phyloP scores from a whole-genome alignment of 305 asterid species.

The Withania somnifera region DNA sequence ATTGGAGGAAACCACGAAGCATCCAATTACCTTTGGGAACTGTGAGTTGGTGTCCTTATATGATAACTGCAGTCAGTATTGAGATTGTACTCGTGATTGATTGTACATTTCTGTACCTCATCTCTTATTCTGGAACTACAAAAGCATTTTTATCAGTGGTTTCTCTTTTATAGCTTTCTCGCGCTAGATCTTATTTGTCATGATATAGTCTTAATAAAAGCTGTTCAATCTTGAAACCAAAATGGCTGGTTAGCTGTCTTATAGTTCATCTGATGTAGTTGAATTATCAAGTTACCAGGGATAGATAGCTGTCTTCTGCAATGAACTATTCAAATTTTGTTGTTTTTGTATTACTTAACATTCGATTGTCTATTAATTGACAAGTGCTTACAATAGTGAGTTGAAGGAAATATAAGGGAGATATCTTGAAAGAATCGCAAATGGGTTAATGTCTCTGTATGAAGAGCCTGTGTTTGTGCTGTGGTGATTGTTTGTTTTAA shows the following conservation, averaged over 20 bases:
- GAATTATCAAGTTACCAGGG: background rate
- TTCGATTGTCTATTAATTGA: background rate
- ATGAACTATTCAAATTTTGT: background rate
- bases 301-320: background rate
- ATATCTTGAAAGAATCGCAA: background rate
- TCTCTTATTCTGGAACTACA: background rate
- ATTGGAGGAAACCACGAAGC: constrained; percentile 98
- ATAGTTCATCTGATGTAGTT: background rate
- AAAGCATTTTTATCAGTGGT: background rate
- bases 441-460: background rate
- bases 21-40: constrained; percentile 95
- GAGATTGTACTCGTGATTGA: background rate
- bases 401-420: background rate
- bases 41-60: constrained; percentile 40
- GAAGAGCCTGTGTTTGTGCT: background rate
- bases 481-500: background rate
- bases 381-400: background rate
- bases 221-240: background rate
- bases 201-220: background rate
- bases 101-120: background rate
- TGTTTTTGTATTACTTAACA: background rate
- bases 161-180: background rate
- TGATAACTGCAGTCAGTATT: background rate
- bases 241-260: background rate
- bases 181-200: background rate